Base-by-base conservation (phyloP, 2,329 filamentous ascomycete genomes). In the Aquanectria penicillioides region DNA sequence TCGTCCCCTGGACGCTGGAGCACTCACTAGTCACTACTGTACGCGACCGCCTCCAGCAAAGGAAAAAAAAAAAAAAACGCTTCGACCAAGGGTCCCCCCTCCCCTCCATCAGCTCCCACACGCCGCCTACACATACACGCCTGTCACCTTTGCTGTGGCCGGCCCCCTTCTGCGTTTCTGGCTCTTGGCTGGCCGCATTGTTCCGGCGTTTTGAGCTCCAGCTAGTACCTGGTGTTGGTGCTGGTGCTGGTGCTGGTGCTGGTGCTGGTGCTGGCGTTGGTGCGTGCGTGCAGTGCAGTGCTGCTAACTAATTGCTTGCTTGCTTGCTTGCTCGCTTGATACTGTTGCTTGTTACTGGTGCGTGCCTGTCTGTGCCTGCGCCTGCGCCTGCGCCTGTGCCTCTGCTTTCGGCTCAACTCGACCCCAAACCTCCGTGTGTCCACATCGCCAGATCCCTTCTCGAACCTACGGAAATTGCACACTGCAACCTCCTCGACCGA, bases 401-500 rank as follows among this genome's bases (percentile, higher is more conserved):
- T 25, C 34, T 36, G 47, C 34, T 37, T 26, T 41, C 34, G 48
- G 40, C 23, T 43, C 40, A 43, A 43, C 43, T 20, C 26, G 36
- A 41, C 12, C 23, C 36, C 36, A 52, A 41, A 52, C 41, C 43
- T 55, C 52, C 43, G 33, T 34, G 51, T 55, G 57, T 46, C 57
- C 40, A 59, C 57, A 56, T 59, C 56, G 44, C 56, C 57, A 59
- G 18, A 50, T 59, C 41, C 26, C 15, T 31, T 48, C 33, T 50
- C 51, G 38, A 51, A 50, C 49, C n/a, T 25, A 23, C 36, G 46
- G 57, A 56, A 50, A 59, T 59, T 59, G 49, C 56, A 38, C 43
- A n/a, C 37, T 55, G 51, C 44, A 49, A 55, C 50, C 51, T 59
- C 56, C 29, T 55, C 56, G 43, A 50, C 50, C 43, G 57, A 55